Conservation (phyloP, 768 basidiomycete genomes). For the Leccinum variicolor region DNA sequence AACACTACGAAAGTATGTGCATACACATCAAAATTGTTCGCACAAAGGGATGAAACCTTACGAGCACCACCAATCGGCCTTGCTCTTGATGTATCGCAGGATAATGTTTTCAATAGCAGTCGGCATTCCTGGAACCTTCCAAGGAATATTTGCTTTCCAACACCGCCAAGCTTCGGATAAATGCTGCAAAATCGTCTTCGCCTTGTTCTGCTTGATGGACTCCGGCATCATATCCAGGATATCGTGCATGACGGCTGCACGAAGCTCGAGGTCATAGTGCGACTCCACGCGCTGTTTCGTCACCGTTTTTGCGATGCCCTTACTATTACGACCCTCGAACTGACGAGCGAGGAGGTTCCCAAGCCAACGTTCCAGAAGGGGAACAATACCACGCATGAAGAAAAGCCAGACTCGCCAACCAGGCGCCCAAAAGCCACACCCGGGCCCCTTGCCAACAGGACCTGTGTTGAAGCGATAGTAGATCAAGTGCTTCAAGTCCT, state of each 20-base stretch:
- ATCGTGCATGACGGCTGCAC: slow-evolving; percentile 99
- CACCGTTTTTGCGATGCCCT: slow-evolving; percentile 95
- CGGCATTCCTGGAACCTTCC: slow-evolving; percentile 99
- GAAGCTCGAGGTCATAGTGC: slow-evolving; percentile 95
- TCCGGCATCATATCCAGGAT: slow-evolving; percentile 99
- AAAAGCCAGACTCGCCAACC: slow-evolving; percentile 99
- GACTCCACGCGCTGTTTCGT: slow-evolving; percentile 99
- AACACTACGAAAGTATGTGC: slow-evolving; percentile 46
- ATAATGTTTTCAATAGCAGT: slow-evolving; percentile 99
- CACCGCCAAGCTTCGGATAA: slow-evolving; percentile 98
- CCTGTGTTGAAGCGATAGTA: slow-evolving; percentile 99
- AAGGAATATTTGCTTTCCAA: slow-evolving; percentile 96
- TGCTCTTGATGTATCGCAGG: slow-evolving; percentile 97
- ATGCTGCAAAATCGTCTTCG: slow-evolving; percentile 99
- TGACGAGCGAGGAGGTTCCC: slow-evolving; percentile 97
- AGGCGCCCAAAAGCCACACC: slow-evolving; percentile 99
- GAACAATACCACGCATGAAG: slow-evolving; percentile 99
- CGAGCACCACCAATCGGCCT: slow-evolving; percentile 99
- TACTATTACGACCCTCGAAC: slow-evolving; percentile 96
- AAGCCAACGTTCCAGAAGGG: slow-evolving; percentile 95
- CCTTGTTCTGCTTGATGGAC: slow-evolving; percentile 98
- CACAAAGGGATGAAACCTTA: slow-evolving; percentile 34
- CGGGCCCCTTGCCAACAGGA: slow-evolving; percentile 98
- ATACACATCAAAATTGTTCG: background rate
- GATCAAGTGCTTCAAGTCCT: slow-evolving; percentile 97